phyloP scores from a whole-genome alignment of 75 land plant species.

The Pinus tabuliformis region DNA sequence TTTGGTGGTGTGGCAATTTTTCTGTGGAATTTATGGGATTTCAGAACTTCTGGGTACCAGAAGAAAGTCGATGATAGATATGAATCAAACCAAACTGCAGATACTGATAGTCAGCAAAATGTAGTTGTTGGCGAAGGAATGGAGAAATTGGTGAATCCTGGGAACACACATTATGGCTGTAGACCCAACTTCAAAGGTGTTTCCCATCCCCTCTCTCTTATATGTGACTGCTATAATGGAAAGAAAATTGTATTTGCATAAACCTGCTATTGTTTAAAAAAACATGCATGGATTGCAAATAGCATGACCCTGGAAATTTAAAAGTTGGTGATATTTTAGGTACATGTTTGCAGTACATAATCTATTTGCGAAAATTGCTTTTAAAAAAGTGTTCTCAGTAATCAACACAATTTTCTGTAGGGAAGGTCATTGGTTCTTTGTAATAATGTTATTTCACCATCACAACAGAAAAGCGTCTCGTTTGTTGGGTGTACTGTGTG shows the following conservation, averaged over 20 bases:
- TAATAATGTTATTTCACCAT: background rate
- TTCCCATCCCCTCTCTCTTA: background rate
- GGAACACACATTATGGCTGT: conserved; percentile 51
- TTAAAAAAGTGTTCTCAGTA: background rate
- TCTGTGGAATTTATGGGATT: conserved; percentile 52
- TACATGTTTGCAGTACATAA: background rate
- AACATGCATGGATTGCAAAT: background rate
- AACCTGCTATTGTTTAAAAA: background rate
- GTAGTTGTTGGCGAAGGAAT: conserved; percentile 16
- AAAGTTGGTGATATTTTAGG: background rate
- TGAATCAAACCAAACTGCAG: background rate
- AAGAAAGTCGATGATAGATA: background rate
- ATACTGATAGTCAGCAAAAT: background rate
- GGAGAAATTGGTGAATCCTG: conserved; percentile 26
- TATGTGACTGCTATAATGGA: background rate
- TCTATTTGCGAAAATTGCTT: background rate
- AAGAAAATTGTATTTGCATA: background rate
- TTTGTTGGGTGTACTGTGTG: background rate
- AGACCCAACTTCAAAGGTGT: conserved; percentile 80
- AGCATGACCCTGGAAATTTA: background rate
- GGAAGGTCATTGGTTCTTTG: background rate
- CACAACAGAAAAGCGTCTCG: background rate
- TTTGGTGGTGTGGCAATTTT: conserved; percentile 53
- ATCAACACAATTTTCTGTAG: background rate
- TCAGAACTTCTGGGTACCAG: conserved; percentile 4